Evolutionary conservation across 345 rosid species (phyloP), one percentile per base, ranked within the genome.

Genomic region (Passiflora organensis): DNA sequence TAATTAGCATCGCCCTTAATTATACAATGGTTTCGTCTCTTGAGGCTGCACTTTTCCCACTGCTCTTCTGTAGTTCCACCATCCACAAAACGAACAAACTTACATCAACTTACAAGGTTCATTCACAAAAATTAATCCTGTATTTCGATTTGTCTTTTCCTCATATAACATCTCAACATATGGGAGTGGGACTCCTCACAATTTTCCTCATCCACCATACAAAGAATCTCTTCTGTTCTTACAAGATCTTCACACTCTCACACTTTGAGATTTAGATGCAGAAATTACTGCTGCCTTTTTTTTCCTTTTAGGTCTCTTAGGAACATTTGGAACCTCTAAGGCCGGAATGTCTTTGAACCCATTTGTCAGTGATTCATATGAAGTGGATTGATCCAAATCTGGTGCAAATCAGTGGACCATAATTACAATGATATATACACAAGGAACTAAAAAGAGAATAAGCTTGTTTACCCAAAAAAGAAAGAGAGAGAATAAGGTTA

Each of bases 221-320:
- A 1, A 5, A 43, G 2, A 38, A 21, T 45, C 3, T 45, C n/a
- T 53, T 28, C 48, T 13, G 60, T 23, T 41, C 13, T 10, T 56
- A 41, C 49, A 23, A 25, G 25, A 10, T 32, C 15, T 51, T 49
- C 42, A 48, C 23, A 41, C 47, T 53, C 46, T 56, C 19, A 39
- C 48, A 56, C 59, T 13, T 28, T 28, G 3, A 28, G 25, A n/a
- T n/a, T n/a, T n/a, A n/a, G n/a, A n/a, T n/a, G n/a, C n/a, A n/a
- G n/a, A n/a, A n/a, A n/a, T n/a, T n/a, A n/a, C n/a, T n/a, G n/a
- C n/a, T 25, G 66, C 53, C 70, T 73, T 79, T 78, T 78, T 85
- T 63, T 71, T 80, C 60, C 85, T 61, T 60, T 60, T 82, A 12
- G 69, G 62, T 54, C 78, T 80, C 76, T 80, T 85, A 2, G 85